A percentile compares a stretch with the other conserved stretches of the same genome.
Conservation (phyloP, 345 rosid species). For the Citrus trifoliata region DNA sequence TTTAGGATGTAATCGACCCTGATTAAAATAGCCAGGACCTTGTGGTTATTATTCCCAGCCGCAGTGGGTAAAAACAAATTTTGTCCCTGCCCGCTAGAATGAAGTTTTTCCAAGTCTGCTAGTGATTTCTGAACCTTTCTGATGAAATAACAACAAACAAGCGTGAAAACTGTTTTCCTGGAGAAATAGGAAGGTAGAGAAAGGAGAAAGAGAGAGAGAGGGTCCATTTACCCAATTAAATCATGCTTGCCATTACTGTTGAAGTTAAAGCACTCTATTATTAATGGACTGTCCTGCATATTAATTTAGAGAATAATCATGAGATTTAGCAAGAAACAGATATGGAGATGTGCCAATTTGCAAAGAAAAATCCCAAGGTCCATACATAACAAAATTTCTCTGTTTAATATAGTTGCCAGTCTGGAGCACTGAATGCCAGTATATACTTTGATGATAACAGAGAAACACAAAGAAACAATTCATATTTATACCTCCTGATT, state of each 20-base stretch:
- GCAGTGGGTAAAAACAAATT: slow-evolving; percentile 50
- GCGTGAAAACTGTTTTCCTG: slow-evolving; percentile 10
- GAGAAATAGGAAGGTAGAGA: background rate
- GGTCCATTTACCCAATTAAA: slow-evolving; percentile 54
- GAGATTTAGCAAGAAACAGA: slow-evolving; percentile 8
- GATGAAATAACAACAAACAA: slow-evolving; percentile 30
- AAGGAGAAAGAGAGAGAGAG: slow-evolving; percentile 1
- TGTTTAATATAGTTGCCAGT: background rate
- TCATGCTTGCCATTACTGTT: slow-evolving; percentile 68
- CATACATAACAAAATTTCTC: background rate
- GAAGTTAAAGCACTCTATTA: slow-evolving; percentile 69
- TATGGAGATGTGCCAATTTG: background rate
- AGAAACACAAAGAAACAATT: background rate
- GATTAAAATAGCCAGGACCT: slow-evolving; percentile 36
- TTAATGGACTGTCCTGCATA: slow-evolving; percentile 58
- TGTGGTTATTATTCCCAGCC: slow-evolving; percentile 58
- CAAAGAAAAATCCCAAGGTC: background rate
- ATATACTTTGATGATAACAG: background rate
- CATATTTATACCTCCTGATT: background rate
- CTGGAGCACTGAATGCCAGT: background rate
- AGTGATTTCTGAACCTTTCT: slow-evolving; percentile 80
- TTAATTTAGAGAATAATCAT: slow-evolving; percentile 2
- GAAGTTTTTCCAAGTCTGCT: slow-evolving; percentile 68
- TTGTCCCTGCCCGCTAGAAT: slow-evolving; percentile 46
- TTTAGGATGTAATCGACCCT: slow-evolving; percentile 7